Base-by-base conservation (phyloP, 441 rosid genomes). In the Biscutella laevigata region DNA sequence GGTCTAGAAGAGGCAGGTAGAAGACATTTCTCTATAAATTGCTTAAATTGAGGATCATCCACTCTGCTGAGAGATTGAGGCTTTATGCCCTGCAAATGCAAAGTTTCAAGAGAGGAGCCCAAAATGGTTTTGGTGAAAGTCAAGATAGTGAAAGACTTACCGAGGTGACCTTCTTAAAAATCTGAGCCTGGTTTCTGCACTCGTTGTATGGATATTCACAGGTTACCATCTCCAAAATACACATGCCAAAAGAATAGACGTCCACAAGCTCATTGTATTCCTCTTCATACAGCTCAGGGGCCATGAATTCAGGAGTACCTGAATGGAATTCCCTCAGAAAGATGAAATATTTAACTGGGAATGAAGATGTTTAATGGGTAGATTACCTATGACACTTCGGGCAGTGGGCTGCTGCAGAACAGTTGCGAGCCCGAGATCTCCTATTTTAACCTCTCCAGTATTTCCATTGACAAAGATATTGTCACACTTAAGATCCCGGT, bases 1-100 rank as follows among this genome's bases (percentile, higher is more conserved):
- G 83, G 71, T 61, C 96, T 74, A 13, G 62, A 38, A 7, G 81
- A 24, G 27, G 88, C 91, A 34, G 92, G 83, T 68, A 77, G 79
- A 24, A 91, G 81, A 70, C 98, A 90, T 67, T 78, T 84, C 72
- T 90, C 95, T 33, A 90, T 87, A 62, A 91, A 81, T 48, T 73
- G 68, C 83, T 63, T 84, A 44, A 80, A 77, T 58, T 74, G 77
- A 36, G 80, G 82, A 54, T 84, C 84, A 45, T 67, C 75, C 58
- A 91, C 88, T 71, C 77, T 83, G 63, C 71, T 26, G 19, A 91
- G 90, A 45, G 96, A 83, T 22, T 81, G 78, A 19, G 98, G 95
- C 64, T 78, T 91, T 48, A 78, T 50, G 13, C 89, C 84, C 95
- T 86, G 75, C 56, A 69, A 33, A 37, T 44, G 63, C 16, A 56